A percentile compares a stretch with the other conserved stretches of the same genome.
These are phyloP conservation scores for Globisporangium acanthophoron DNA, from an alignment of 352 stramenopile species.

Conservation along the genomic window DNA sequence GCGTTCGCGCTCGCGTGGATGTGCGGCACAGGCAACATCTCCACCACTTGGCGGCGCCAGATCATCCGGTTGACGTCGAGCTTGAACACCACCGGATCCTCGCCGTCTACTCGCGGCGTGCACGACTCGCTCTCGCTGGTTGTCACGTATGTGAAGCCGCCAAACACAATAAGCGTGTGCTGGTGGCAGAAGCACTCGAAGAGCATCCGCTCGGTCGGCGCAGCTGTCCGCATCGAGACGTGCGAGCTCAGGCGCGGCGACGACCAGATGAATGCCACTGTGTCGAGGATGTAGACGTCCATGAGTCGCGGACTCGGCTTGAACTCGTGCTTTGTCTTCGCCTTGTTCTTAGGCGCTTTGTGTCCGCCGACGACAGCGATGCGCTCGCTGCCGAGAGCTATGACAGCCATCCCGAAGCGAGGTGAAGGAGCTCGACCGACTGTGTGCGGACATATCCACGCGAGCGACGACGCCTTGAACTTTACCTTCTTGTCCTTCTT, in stretches of 20 bases:
- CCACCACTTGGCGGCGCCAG: conserved; percentile 36
- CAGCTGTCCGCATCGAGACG: conserved; percentile 18
- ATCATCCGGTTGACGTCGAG: conserved; percentile 64
- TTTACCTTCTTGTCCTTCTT: neutral
- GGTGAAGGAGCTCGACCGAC: conserved; percentile 43
- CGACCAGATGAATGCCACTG: conserved; percentile 42
- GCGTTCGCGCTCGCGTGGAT: conserved; percentile 32
- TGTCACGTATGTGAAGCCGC: conserved; percentile 36
- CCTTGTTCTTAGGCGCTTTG: conserved; percentile 15
- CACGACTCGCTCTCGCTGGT: conserved; percentile 37
- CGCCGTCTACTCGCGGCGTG: conserved; percentile 21
- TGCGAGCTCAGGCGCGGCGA: conserved; percentile 35
- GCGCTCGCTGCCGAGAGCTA: conserved; percentile 33
- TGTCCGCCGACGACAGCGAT: conserved; percentile 32
- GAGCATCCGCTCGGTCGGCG: conserved; percentile 35
- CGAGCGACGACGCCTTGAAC: neutral
- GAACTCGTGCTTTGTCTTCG: neutral
- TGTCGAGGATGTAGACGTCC: conserved; percentile 47
- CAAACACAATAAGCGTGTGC: conserved; percentile 39
- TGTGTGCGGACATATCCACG: conserved; percentile 35
- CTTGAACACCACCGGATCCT: conserved; percentile 33
- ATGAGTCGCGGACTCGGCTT: conserved; percentile 16
- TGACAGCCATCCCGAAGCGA: conserved; percentile 44
- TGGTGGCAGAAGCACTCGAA: conserved; percentile 42
- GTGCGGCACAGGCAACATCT: conserved; percentile 15